Percentiles rank a stretch among this genome's conserved stretches.
Evolutionary conservation across 306 rosid genomes (phyloP).

Genomic region (Hippophae rhamnoides): DNA sequence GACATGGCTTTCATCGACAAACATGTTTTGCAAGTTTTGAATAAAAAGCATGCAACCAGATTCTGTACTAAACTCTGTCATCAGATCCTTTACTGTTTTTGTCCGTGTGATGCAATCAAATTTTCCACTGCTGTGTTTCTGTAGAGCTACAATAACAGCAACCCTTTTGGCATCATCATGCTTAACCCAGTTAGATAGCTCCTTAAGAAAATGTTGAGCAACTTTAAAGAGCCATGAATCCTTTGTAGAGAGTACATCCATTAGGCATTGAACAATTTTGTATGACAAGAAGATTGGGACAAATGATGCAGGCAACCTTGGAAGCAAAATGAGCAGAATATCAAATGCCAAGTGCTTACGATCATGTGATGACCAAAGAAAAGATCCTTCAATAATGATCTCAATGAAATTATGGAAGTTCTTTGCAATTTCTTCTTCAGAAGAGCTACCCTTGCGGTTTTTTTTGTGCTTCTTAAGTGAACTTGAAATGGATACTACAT

Average conservation of each 20-base stretch:
- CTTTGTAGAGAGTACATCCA: constrained; percentile 66
- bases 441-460: constrained; percentile 64
- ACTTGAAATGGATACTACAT: constrained; percentile 52
- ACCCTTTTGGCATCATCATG: constrained; percentile 76
- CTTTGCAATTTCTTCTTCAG: constrained; percentile 64
- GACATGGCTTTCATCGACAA: constrained; percentile 72
- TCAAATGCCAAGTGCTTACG: constrained; percentile 88
- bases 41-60: constrained; percentile 77
- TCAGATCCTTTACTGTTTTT: constrained; percentile 62
- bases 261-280: constrained; percentile 85
- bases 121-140: constrained; percentile 85
- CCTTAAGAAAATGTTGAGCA: constrained; percentile 62
- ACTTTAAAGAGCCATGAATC: constrained; percentile 84
- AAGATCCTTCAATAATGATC: constrained; percentile 74
- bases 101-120: constrained; percentile 63
- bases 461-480: constrained; percentile 78
- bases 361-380: constrained; percentile 92
- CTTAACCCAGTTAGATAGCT: constrained; percentile 61
- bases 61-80: constrained; percentile 74
- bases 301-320: constrained; percentile 67
- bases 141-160: constrained; percentile 75
- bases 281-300: constrained; percentile 53
- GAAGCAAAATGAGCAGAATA: constrained; percentile 62
- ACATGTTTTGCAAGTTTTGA: constrained; percentile 67
- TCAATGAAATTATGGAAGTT: constrained; percentile 60